Conservation (phyloP, 352 stramenopile species). For the Pythium phragmitis region DNA sequence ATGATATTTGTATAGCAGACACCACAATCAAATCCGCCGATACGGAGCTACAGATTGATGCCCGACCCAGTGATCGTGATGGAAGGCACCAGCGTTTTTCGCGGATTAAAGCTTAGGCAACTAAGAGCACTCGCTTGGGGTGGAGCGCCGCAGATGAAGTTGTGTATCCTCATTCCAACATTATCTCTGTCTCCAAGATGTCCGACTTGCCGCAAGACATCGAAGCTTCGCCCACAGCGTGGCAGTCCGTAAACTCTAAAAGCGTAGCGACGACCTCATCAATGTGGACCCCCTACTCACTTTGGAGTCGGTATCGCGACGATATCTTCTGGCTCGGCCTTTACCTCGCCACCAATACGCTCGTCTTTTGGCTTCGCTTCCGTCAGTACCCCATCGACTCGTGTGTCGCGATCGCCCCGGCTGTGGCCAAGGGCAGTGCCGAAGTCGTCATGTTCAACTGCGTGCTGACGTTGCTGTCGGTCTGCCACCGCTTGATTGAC, state of each 20-base stretch:
- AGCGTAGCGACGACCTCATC: not conserved
- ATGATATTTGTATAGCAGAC: not conserved
- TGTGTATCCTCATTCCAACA: not conserved
- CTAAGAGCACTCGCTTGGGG: not conserved
- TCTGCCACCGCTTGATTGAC: conserved; percentile 35
- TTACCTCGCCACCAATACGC: conserved; percentile 31
- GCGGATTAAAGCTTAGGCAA: not conserved
- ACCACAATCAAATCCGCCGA: not conserved
- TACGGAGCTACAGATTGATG: not conserved
- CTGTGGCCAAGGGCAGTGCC: conserved; percentile 42
- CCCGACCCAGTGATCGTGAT: not conserved
- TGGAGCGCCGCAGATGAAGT: not conserved
- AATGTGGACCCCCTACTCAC: not conserved
- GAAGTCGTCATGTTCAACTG: conserved; percentile 44
- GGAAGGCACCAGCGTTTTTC: not conserved
- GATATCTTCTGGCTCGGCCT: conserved; percentile 29
- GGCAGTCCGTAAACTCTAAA: not conserved
- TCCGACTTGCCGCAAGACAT: not conserved
- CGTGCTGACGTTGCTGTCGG: conserved; percentile 29
- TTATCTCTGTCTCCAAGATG: not conserved
- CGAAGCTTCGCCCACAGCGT: not conserved
- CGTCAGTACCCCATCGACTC: conserved; percentile 30
- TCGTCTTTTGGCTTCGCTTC: conserved; percentile 30
- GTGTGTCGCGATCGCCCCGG: conserved; percentile 25
- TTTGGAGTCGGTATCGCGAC: conserved; percentile 22